Evolutionary conservation across 1,284 basidiomycete genomes (phyloP), one percentile per base, ranked within the genome.

Genomic region (Pterulicium gracile): DNA sequence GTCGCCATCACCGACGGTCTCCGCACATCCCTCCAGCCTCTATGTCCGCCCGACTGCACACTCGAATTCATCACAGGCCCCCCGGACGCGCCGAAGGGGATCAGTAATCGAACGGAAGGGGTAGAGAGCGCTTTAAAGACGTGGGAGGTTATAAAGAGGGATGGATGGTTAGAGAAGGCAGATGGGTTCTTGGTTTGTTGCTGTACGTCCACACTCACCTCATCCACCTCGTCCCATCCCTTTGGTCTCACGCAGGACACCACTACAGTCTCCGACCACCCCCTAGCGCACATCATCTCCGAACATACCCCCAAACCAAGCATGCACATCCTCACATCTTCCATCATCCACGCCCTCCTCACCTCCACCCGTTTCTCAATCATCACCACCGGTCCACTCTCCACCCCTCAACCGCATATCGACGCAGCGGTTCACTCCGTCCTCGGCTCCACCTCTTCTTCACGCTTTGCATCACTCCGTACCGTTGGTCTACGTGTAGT

Each of bases 111-210:
- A 18, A 60, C 61, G 3, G 58, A 57, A 1, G 61, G 58, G 4
- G 53, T 57, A 3, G 52, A 59, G 32, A 61, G 58, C 41, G 58
- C 54, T 14, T 51, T 53, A n/a, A 54, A 51, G 4, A 64, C 61
- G 47, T 59, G 58, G 23, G 42, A 48, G 13, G 59, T 64, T 45
- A 55, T 64, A 18, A 41, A 52, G 14, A 45, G 35, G 0, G 55
- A 56, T 35, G 49, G 51, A 1, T 47, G 59, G 5, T 46, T 63
- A 2, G 58, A 62, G 15, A 34, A 54, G 39, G 52, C 59, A 45
- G 64, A 65, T 49, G 65, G 62, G 0, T 64, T 65, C 45, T 51
- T 67, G n/a, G 59, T 66, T 18, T 63, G 63, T 52, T 67, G 64
- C 50, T 67, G 63, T 65, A 47, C 50, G 61, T 56, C 3, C 10